A percentile compares a stretch with the other conserved stretches of the same genome.
phyloP scores from a whole-genome alignment of 768 basidiomycete species.

The Suillus weaverae region DNA sequence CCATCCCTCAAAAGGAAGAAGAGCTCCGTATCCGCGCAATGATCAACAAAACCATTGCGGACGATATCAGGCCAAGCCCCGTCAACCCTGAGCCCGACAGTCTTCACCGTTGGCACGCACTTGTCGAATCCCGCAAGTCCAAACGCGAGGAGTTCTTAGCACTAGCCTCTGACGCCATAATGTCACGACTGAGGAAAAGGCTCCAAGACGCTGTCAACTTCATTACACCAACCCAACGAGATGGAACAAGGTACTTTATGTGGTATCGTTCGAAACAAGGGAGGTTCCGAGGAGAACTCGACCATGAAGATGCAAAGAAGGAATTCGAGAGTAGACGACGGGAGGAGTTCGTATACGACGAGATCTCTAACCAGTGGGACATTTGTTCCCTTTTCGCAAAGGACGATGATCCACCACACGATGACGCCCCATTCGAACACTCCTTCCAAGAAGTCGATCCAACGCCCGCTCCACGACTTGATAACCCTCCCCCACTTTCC shows the following conservation, averaged over 20 bases:
- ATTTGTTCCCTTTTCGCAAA: not conserved
- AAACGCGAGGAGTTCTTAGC: not conserved
- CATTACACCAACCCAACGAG: not conserved
- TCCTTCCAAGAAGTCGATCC: too few relatives aligned
- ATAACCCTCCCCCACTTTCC: too few relatives aligned
- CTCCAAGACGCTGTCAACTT: not conserved
- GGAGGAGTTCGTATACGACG: not conserved
- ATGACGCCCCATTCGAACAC: too few relatives aligned
- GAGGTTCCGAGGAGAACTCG: not conserved
- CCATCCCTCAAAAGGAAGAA: not conserved
- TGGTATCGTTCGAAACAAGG: not conserved
- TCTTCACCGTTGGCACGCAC: not conserved
- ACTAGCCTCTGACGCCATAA: not conserved
- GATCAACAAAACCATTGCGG: not conserved
- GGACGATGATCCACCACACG: too few relatives aligned
- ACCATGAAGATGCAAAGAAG: not conserved
- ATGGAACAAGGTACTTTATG: not conserved
- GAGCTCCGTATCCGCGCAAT: not conserved
- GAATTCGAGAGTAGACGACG: not conserved
- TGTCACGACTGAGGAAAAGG: not conserved
- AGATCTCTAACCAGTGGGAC: not conserved
- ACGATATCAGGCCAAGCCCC: not conserved
- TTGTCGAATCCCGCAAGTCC: not conserved
- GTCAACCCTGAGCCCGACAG: not conserved
- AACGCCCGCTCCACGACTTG: too few relatives aligned